Base-by-base conservation (phyloP, 805 yeast species). In the Pichia gijzeniarum region DNA sequence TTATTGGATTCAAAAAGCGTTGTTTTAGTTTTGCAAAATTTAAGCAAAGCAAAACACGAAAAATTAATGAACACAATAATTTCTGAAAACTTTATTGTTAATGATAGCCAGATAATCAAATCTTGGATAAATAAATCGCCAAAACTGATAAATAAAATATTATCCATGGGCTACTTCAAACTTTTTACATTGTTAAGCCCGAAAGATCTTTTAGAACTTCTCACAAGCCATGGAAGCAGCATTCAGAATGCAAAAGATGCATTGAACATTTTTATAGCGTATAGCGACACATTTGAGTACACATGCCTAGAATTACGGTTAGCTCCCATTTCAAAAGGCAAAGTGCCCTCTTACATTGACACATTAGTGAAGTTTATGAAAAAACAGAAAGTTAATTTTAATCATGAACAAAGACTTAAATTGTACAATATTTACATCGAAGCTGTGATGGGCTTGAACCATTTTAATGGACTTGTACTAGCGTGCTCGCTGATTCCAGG, bases 401-500 rank as follows among this genome's bases (percentile, higher is more conserved):
- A 25, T 19, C 2, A 13, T 8, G 35, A 17, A 18, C 36, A 44
- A 38, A 27, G 21, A 21, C n/a, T 32, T 13, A 18, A 22, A 18
- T 10, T 44, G 3, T 44, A 44, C 17, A 33, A 19, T 7, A 35
- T 35, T 3, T 44, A 17, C 25, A 33, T 39, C 5, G 32, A 21
- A n/a, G 39, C 27, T n/a, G 36, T 44, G 9, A n/a, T 39, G 4
- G 18, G 30, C n/a, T 16, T 20, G 2, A 39, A 39, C 20, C 21
- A 28, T 21, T 34, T 39, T 7, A 4, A 6, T 14, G 47, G 47
- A 5, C 13, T 40, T 10, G 7, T 19, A 3, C 9, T 38, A n/a
- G 37, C 43, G 12, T 32, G 33, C 14, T 7, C 20, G 5, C 40
- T 45, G n/a, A 31, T 45, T 16, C 48, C 48, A 13, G 19, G 35